These are phyloP conservation scores for Curvularia verruculosa DNA, from an alignment of 2,329 filamentous ascomycete species.

Conservation along the genomic window DNA sequence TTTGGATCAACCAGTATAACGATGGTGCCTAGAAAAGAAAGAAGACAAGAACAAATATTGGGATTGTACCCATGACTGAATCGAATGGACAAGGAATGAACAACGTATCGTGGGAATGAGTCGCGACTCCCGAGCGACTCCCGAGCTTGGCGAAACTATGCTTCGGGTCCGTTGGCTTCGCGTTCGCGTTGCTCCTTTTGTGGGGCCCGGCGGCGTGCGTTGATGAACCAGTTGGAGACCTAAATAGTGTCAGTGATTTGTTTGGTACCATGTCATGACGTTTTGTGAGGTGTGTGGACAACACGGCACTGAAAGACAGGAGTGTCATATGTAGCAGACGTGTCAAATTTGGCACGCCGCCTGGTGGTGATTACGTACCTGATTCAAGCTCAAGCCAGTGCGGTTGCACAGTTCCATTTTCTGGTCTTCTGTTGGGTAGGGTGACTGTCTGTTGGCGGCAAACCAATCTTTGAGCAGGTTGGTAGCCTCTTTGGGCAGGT, in stretches of 20 bases:
- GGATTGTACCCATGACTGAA: background rate
- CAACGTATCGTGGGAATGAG: background rate
- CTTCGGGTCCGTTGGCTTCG: constrained; percentile 25
- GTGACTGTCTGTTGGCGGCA: constrained; percentile 59
- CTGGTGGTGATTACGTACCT: constrained; percentile 47
- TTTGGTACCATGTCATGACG: background rate
- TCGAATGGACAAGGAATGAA: background rate
- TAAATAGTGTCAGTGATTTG: constrained; percentile 26
- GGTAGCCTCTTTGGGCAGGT: constrained; percentile 88
- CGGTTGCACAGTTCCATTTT: constrained; percentile 79
- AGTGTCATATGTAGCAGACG: constrained; percentile 32
- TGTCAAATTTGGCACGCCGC: constrained; percentile 43
- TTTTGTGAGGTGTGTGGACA: background rate
- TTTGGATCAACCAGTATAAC: constrained; percentile 3
- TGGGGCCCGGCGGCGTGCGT: constrained; percentile 66
- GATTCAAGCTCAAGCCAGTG: constrained; percentile 80
- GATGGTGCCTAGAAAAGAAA: background rate
- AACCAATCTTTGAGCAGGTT: constrained; percentile 84
- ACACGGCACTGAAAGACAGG: constrained; percentile 17
- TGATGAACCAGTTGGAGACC: constrained; percentile 84
- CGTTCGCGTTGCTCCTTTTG: constrained; percentile 40
- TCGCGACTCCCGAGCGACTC: background rate
- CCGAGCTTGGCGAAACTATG: constrained; percentile 4
- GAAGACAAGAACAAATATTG: background rate
- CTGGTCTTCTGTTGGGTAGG: constrained; percentile 87